Evolutionary conservation across 1,284 basidiomycete species (phyloP), one percentile per base, ranked within the genome.

Genomic region (Trametes pubescens): DNA sequence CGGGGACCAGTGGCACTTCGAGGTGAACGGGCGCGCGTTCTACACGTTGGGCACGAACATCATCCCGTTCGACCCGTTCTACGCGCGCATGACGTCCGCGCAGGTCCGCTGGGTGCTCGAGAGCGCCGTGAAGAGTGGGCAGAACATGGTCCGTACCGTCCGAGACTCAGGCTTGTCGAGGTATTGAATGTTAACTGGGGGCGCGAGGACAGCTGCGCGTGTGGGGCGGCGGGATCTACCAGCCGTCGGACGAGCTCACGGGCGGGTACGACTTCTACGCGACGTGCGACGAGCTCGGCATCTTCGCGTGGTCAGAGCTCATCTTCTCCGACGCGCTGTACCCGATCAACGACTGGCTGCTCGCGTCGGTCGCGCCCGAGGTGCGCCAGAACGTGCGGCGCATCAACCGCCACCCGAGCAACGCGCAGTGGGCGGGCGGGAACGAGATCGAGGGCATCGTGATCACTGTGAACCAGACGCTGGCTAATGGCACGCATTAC

Each of bases 221-320:
- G 5, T 87, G 85, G 86, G 86, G 86, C 51, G 85, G 86, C 4
- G 86, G 86, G 0, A 74, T 73, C 46, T 76, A 76, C 64, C 76
- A 75, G 63, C 76, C 76, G 4, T 76, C 76, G 22, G 77, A 79
- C 61, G 76, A 74, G 59, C 68, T 74, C 37, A 82, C 83, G 2
- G 86, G 84, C 29, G 79, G 81, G 8, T 87, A 87, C 70, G 80
- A 84, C 66, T 84, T 89, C 66, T 86, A 87, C 72, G 80, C 83
- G 1, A 71, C 84, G 26, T 88, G 86, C 70, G 87, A 90, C 70
- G 85, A 88, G 69, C 77, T 88, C 0, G 87, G 88, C 8, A 85
- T 89, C 64, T 75, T 89, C 52, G 85, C 82, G 3, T 89, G 88
- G 88, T 86, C 85, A 3, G 88, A 90, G 69, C 80, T 86, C 56